Evolutionary conservation across 2,329 filamentous ascomycete species (phyloP).

Genomic region (Calonectria fujianensis): DNA sequence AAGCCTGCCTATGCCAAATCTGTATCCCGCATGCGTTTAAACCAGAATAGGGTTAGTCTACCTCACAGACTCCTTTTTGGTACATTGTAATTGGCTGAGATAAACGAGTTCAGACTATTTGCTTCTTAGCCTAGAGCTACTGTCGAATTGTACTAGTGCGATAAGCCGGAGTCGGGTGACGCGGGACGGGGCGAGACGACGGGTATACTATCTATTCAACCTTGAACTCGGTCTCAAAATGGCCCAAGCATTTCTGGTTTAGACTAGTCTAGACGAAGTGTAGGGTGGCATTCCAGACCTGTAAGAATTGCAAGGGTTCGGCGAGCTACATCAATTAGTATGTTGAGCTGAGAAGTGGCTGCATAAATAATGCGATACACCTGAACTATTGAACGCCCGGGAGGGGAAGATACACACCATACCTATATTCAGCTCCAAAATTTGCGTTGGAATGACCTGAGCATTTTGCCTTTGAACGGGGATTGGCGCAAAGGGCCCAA

Average conservation of each 20-base stretch:
- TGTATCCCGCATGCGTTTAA: background rate
- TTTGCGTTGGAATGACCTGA: too few relatives aligned
- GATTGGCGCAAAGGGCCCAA: too few relatives aligned
- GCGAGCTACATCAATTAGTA: background rate
- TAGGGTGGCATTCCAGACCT: too few relatives aligned
- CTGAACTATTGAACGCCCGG: background rate
- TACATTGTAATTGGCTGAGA: background rate
- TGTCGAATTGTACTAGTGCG: background rate
- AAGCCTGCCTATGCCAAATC: background rate
- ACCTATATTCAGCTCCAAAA: too few relatives aligned
- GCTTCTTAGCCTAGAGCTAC: background rate
- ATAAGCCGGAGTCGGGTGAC: too few relatives aligned
- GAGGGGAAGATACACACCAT: too few relatives aligned
- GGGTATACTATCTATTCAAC: background rate
- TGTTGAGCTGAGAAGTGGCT: background rate
- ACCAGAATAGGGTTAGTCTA: background rate
- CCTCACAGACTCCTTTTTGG: background rate
- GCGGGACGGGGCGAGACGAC: background rate
- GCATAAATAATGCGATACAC: background rate
- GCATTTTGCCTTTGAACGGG: too few relatives aligned
- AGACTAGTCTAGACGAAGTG: background rate
- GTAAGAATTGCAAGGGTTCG: background rate
- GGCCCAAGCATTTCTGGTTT: background rate
- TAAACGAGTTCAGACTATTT: background rate
- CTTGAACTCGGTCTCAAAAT: background rate